These are phyloP conservation scores for Aspergillus aculeatus DNA, from an alignment of 2,329 filamentous ascomycete genomes.

Conservation along the genomic window DNA sequence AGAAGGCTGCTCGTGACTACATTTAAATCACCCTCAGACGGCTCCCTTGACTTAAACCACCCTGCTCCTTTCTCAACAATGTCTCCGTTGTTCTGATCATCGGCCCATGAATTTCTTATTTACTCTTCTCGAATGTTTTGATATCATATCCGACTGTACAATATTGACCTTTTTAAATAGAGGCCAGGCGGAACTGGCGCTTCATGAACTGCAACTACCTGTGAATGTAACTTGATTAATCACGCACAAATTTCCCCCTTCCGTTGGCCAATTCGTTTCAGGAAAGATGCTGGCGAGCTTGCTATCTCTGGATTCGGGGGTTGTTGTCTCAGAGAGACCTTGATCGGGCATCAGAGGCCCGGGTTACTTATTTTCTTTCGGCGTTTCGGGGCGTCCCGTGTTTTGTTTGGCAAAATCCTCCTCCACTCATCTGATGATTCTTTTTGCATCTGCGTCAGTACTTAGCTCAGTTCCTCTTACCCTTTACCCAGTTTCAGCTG, in stretches of 20 bases:
- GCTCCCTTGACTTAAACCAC: background rate
- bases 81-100: constrained; percentile 1
- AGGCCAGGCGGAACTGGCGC: constrained; percentile 37
- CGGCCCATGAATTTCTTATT: constrained; percentile 18
- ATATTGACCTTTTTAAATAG: constrained; percentile 40
- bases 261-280: background rate
- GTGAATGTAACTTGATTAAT: constrained; percentile 26
- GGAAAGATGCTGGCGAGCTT: background rate
- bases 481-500: background rate
- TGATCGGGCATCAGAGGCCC: background rate
- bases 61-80: background rate
- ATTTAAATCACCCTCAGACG: constrained; percentile 50
- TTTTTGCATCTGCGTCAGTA: constrained; percentile 22
- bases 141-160: constrained; percentile 38
- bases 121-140: constrained; percentile 27
- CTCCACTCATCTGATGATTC: constrained; percentile 33
- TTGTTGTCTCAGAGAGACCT: background rate
- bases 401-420: constrained; percentile 12
- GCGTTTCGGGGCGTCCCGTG: constrained; percentile 3
- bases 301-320: background rate
- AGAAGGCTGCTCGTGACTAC: constrained; percentile 95
- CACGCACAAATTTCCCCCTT: constrained; percentile 18
- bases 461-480: constrained; percentile 14
- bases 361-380: constrained; percentile 1
- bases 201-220: constrained; percentile 30